Evolutionary conservation across 768 basidiomycete species (phyloP).

Genomic region (Mycena floridula): DNA sequence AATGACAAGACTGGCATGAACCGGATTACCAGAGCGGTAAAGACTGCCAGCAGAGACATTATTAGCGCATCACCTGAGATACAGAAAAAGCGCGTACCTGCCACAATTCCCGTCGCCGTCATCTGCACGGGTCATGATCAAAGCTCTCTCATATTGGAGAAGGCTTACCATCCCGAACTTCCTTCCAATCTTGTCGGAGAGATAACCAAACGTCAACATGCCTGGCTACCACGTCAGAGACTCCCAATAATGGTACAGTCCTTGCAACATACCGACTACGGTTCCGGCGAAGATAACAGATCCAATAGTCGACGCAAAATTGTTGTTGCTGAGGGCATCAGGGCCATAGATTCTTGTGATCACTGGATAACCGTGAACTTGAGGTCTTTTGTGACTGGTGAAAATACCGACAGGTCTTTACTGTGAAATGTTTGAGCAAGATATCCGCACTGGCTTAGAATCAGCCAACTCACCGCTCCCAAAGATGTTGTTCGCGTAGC

Average conservation of each 20-base stretch:
- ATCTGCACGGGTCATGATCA: conserved; percentile 37
- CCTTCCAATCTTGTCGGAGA: conserved; percentile 81
- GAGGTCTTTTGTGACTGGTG: not conserved
- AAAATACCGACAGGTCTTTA: conserved; percentile 54
- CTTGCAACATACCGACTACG: conserved; percentile 83
- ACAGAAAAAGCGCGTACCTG: too few relatives aligned
- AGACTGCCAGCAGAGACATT: too few relatives aligned
- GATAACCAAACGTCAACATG: too few relatives aligned
- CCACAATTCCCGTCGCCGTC: conserved; percentile 77
- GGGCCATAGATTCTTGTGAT: conserved; percentile 66
- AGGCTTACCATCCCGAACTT: conserved; percentile 81
- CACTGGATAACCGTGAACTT: conserved; percentile 34
- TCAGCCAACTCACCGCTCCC: conserved; percentile 53
- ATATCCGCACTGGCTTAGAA: conserved; percentile 3
- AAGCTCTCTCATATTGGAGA: not conserved
- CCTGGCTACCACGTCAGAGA: too few relatives aligned
- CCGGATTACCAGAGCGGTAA: too few relatives aligned
- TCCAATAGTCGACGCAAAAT: conserved; percentile 58
- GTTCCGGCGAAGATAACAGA: conserved; percentile 82
- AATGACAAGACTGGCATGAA: too few relatives aligned
- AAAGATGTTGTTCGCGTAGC: conserved; percentile 78
- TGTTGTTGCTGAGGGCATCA: conserved; percentile 38
- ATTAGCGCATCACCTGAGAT: too few relatives aligned
- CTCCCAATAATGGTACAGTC: too few relatives aligned
- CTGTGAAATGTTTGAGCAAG: conserved; percentile 24